Conservation (phyloP, 2,329 filamentous ascomycete species). For the Venturia aucupariae region DNA sequence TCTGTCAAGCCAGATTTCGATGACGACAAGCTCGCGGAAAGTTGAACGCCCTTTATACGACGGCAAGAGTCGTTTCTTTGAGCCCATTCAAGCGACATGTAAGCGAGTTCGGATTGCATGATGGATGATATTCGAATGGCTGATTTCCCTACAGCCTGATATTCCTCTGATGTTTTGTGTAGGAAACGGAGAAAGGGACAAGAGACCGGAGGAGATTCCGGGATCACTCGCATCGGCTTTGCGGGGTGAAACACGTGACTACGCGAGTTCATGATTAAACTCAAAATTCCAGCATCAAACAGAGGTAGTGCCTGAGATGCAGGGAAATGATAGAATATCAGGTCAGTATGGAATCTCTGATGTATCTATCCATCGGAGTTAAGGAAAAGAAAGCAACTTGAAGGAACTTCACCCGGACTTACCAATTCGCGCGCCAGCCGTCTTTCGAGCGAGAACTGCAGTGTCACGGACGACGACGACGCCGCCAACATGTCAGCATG, state of each 20-base stretch:
- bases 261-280: neutral
- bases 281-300: neutral
- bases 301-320: no score
- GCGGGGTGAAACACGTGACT: neutral
- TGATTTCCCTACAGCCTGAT: neutral
- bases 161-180: neutral
- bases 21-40: constrained; percentile 2
- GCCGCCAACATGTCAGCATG: neutral
- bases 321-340: neutral
- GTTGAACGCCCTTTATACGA: neutral
- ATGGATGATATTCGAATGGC: neutral
- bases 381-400: neutral
- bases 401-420: neutral
- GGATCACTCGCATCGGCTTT: neutral
- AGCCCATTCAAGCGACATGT: neutral
- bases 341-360: no score
- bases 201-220: no score
- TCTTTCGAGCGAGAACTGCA: neutral
- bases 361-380: neutral
- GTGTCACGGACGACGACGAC: neutral
- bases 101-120: neutral
- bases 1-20: neutral
- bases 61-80: neutral
- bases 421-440: neutral
- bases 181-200: no score